Evolutionary conservation across 306 rosid genomes (phyloP).

Genomic region (Begonia masoniana): DNA sequence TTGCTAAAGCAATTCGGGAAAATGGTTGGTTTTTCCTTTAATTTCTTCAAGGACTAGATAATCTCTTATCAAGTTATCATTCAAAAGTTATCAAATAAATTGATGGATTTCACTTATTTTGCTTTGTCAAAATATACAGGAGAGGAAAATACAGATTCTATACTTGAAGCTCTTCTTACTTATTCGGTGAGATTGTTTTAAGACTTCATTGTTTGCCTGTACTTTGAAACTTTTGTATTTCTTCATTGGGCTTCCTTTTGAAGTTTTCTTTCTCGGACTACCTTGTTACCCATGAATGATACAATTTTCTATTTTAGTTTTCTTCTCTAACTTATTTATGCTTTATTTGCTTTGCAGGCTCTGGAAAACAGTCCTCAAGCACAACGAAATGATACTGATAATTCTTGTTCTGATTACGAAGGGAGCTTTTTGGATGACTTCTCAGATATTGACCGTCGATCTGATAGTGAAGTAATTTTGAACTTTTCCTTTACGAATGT

Average conservation of each 20-base stretch:
- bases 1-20: conserved; percentile 62
- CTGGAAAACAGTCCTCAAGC: conserved; percentile 46
- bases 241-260: too few species aligned
- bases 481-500: neutral
- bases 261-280: too few species aligned
- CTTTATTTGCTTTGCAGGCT: conserved; percentile 18
- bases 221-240: too few species aligned
- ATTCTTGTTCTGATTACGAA: conserved; percentile 37
- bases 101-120: conserved; percentile 5
- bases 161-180: conserved; percentile 69
- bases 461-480: conserved; percentile 45
- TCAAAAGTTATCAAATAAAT: neutral
- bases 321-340: too few species aligned
- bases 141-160: conserved; percentile 51
- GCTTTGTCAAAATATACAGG: conserved; percentile 43
- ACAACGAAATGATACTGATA: conserved; percentile 36
- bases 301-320: too few species aligned
- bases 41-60: neutral
- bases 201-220: too few species aligned
- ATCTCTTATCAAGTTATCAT: conserved; percentile 9
- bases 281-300: too few species aligned
- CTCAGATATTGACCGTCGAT: conserved; percentile 43
- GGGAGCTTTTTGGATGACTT: conserved; percentile 44
- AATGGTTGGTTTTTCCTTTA: conserved; percentile 37
- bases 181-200: conserved; percentile 40